Base-by-base conservation (phyloP, 2,329 filamentous ascomycete genomes). In the Macrophomina pseudophaseolina region DNA sequence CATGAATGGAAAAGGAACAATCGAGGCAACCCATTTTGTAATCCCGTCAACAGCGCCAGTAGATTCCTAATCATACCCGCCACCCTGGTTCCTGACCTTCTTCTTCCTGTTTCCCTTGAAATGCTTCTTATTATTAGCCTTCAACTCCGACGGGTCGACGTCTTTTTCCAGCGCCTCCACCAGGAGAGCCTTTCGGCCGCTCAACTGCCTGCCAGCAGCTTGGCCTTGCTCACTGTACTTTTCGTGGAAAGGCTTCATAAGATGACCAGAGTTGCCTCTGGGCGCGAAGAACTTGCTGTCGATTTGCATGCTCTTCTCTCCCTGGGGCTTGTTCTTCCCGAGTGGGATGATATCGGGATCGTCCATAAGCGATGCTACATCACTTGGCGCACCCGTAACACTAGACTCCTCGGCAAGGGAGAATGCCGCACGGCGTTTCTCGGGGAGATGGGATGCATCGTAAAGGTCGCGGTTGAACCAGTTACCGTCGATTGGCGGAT, bases 401-500 rank as follows among this genome's bases (percentile, higher is more conserved):
- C 78, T 78, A 0, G 72, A 70, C 38, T 68, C 72, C 35, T 79
- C 76, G 7, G 79, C 77, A n/a, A 83, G 78, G 48, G 84, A 81
- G 54, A 93, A 82, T 32, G 88, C 87, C 6, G 87, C 88, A 62
- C 91, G 89, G 59, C 94, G 88, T 79, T 93, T 95, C 70, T 89
- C 87, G 0, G 94, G 94, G 3, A 98, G 85, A 75, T 97, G 92
- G 0, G 85, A 84, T 53, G 90, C 83, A 74, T 97, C 91, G 79
- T 98, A 98, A 4, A 98, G 88, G 67, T 96, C 94, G 59, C 85
- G 83, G 80, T 99, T 99, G 85, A 98, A 99, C 64, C 90, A 87
- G 58, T 82, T 81, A 0, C 88, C 83, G 71, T 97, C 91, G 46
- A 91, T 87, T 2, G 82, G 79, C 6, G 84, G 81, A 35, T 89